Evolutionary conservation across 2,329 filamentous ascomycete species (phyloP), one percentile per base, ranked within the genome.

Genomic region (Aspergillus tamarii): DNA sequence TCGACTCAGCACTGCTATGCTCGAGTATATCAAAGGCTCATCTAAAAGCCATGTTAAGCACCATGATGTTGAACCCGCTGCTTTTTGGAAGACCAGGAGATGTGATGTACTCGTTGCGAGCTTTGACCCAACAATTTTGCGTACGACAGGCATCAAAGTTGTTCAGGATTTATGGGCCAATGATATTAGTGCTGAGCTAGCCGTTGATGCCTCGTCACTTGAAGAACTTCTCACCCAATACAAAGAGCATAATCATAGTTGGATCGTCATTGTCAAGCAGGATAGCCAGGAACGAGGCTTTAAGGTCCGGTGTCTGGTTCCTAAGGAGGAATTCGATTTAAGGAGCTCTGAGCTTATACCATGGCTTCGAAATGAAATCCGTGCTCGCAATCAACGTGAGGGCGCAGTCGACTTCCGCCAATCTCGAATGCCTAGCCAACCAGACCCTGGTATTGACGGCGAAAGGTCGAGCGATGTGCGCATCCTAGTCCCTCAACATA

Each of bases 81-180:
- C 84, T 7, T 81, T 88, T 21, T 91, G 91, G 78, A 84, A 83
- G 34, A 84, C 84, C 11, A 87, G 87, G 74, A 82, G 90, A 84
- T 97, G 94, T 73, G 94, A 98, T 76, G 91, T 95, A 16, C 87
- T 98, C 3, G 89, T 99, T 43, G 91, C 93, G 12, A 94, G 93
- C 71, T 96, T 96, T 71, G 93, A 97, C 72, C 82, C 90, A 0
- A 85, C 88, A 4, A 86, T 93, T 4, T 85, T 97, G 14, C 88
- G 92, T 45, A 91, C 90, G 0, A 85, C 86, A 0, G 94, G 93
- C 1, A 83, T 97, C 28, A 90, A 91, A 68, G 84, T 97, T 48
- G 82, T 97, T 10, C 88, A 91, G 62, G 87, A 86, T 30, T 84
- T 99, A 4, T 98, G 95, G 90, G 84, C 88, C 1, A 88, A 93